Evolutionary conservation across 768 basidiomycete genomes (phyloP), one percentile per base, ranked within the genome.

Genomic region (Cystobasidiopsis lactophilus): DNA sequence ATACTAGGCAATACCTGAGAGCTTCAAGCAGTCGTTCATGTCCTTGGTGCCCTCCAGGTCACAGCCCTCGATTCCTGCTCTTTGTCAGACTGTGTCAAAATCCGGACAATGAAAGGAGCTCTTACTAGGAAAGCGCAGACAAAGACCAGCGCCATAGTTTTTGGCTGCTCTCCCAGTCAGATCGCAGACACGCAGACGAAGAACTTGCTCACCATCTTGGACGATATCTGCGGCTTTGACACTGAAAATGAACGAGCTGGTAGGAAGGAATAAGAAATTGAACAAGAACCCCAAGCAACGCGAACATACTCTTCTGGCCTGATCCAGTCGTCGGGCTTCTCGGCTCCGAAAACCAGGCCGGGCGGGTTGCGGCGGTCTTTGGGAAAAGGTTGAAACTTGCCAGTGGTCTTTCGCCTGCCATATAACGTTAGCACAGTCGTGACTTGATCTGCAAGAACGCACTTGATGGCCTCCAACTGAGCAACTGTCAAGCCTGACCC

Each of bases 191-290:
- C 45, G 38, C 26, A n/a, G 27, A 19, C 19, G 27, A 18, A 26
- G 10, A 21, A 29, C 35, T n/a, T 30, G 57, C 64, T 38, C 53
- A 80, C 85, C 80, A 40, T 83, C 74, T 10, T 73, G 68, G 2
- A 77, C 77, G 50, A 96, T 84, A 64, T 95, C 88, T 0, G 89
- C 83, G 0, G 85, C 91, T 67, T 96, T 96, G 52, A 96, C 76
- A 60, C 82, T 82, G 59, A 96, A 55, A 33, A 95, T 80, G 66
- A 98, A 96, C 0, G 91, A 93, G 59, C 89, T 93, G 55, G 49
- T 54, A 30, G 40, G 23, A 13, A 44, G 31, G 48, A 29, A 29
- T n/a, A 37, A 21, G 18, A n/a, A 39, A 18, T 29, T 10, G 19
- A 0, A 5, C 14, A 31, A 51, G 21, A 46, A 37, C 3, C n/a